Conservation (phyloP, 139 green algal species). For the Tetraselmis striata region DNA sequence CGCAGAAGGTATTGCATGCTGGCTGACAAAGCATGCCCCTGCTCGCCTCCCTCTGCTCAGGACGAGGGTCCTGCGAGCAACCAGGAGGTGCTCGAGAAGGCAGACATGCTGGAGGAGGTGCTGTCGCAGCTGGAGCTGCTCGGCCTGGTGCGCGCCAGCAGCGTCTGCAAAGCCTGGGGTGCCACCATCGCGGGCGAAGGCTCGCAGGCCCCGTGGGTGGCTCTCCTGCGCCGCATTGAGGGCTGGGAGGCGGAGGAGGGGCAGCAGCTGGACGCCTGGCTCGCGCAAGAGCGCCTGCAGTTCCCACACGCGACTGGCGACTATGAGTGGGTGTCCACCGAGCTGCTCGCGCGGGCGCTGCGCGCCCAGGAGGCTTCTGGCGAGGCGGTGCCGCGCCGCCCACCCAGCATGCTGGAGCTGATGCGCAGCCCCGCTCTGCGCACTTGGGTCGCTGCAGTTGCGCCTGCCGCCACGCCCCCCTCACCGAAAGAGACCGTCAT, state of each 20-base stretch:
- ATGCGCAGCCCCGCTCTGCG: background rate
- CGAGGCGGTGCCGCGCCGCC: too few relatives aligned
- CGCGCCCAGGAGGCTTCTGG: too few relatives aligned
- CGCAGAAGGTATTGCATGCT: too few relatives aligned
- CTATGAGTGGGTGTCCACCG: background rate
- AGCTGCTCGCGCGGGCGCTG: background rate
- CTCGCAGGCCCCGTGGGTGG: background rate
- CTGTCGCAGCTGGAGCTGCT: background rate
- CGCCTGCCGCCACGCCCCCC: background rate
- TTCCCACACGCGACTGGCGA: background rate
- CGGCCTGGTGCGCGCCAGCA: background rate
- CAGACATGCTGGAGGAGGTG: background rate
- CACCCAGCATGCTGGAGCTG: background rate
- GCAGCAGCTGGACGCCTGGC: background rate
- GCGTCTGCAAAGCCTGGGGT: background rate
- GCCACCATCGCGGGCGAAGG: background rate
- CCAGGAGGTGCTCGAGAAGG: background rate
- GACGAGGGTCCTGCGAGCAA: too few relatives aligned
- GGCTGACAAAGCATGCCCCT: too few relatives aligned
- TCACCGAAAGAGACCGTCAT: background rate
- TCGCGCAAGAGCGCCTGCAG: background rate
- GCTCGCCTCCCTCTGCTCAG: too few relatives aligned
- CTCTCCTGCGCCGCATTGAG: background rate
- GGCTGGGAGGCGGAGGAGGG: background rate
- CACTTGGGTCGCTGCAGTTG: background rate